A percentile compares a stretch with the other conserved stretches of the same genome.
Conservation (phyloP, 2,329 filamentous ascomycete genomes). For the Graphilbum sp. region DNA sequence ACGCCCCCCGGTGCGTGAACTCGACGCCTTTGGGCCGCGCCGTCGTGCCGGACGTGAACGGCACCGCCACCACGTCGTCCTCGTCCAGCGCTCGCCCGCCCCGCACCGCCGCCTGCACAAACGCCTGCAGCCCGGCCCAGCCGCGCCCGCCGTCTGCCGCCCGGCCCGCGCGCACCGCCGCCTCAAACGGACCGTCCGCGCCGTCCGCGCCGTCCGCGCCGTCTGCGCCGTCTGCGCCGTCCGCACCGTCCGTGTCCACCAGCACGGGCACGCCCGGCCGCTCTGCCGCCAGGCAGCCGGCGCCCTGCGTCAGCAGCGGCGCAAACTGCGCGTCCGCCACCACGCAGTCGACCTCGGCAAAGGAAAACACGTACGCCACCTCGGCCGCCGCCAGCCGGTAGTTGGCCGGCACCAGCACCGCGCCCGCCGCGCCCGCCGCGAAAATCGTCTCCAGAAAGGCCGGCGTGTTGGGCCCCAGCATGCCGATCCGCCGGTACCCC, state of each 20-base stretch:
- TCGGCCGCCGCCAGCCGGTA: constrained; percentile 63
- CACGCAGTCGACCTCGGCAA: constrained; percentile 72
- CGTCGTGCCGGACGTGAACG: constrained; percentile 90
- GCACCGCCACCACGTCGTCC: constrained; percentile 67
- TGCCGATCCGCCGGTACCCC: constrained; percentile 59
- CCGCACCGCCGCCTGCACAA: constrained; percentile 17
- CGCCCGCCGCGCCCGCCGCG: constrained; percentile 68
- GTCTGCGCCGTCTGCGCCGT: constrained; percentile 55
- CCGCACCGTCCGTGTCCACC: constrained; percentile 69
- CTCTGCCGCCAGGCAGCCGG: constrained; percentile 39
- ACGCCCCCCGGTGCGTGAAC: constrained; percentile 76
- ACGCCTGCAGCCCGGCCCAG: constrained; percentile 61
- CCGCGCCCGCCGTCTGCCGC: constrained; percentile 35
- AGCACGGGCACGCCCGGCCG: constrained; percentile 54
- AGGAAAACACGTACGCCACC: constrained; percentile 78
- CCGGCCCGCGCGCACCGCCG: constrained; percentile 67
- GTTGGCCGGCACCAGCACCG: constrained; percentile 52
- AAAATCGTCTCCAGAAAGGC: constrained; percentile 86
- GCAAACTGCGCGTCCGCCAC: constrained; percentile 75
- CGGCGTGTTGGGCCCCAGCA: constrained; percentile 83
- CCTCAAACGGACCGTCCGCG: constrained; percentile 65
- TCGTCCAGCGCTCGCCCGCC: constrained; percentile 41
- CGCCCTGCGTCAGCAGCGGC: constrained; percentile 33
- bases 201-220: constrained; percentile 69
- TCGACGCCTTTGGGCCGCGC: constrained; percentile 84